Base-by-base conservation (phyloP, 805 yeast genomes). In the Saccharomycopsis fibuligera region DNA sequence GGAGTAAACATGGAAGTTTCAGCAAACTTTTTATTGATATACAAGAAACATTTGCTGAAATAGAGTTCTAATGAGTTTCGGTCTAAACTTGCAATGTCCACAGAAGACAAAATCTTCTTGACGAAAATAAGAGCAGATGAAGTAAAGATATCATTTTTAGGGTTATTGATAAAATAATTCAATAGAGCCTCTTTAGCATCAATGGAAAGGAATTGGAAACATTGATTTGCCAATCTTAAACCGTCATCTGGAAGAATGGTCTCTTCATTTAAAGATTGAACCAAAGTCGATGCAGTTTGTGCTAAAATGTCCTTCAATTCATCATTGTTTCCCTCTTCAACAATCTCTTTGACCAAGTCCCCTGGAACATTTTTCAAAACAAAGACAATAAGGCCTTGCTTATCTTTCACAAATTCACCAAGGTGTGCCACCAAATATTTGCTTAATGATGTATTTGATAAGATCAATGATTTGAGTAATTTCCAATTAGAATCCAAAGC, bases 1-100 rank as follows among this genome's bases (percentile, higher is more conserved):
- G 58, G 39, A 4, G 65, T 47, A 3, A 65, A 51, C 3, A 54
- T 50, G 0, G 58, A 58, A 14, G 68, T 61, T 56, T 82, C 86
- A 1, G 90, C 80, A 52, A 83, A 69, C 51, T 73, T 69, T 55
- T 78, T 82, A 6, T 90, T 85, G 44, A 82, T 68, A 57, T 75
- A 81, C 4, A 86, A 60, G 51, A 75, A 66, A 5, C 80, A 68
- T 54, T 80, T 77, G 52, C 76, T 72, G 35, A 78, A 53, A 21
- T 48, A 51, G 6, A 24, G 14, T 29, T 17, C 38, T 16, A 38
- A 38, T n/a, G n/a, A n/a, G n/a, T n/a, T n/a, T n/a, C n/a, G n/a
- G n/a, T n/a, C n/a, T n/a, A n/a, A n/a, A n/a, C n/a, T n/a, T n/a
- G n/a, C n/a, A n/a, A n/a, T n/a, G 4, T 24, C 25, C 12, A 12